Base-by-base conservation (phyloP, 148 eudicot genomes). In the Camellia sinensis region DNA sequence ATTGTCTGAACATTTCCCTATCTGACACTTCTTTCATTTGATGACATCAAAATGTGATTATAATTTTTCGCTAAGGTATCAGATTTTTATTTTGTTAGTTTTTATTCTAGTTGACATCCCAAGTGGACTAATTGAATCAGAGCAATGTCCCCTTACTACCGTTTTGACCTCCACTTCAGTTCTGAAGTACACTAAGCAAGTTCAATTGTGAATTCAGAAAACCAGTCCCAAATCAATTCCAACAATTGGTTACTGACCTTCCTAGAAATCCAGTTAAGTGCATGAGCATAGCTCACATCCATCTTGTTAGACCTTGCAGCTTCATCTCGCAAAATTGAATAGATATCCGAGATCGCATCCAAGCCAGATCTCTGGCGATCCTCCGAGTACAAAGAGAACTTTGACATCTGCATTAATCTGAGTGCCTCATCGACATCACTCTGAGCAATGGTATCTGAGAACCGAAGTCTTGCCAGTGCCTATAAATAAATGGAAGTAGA, bases 391-490 rank as follows among this genome's bases (percentile, higher is more conserved):
- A 96, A 83, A n/a, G 99, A 96, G 87, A 96, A 96, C 81, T 96
- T 96, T 41, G 99, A 96, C 99, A 96, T 96, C 72, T 97, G 99
- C 97, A 94, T 91, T 82, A 94, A 81, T 56, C 98, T 85, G 61
- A 94, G 95, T 45, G 99, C 94, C 83, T 97, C 99, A 60, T 97
- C 99, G 70, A 94, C 95, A 82, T 97, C 99, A 85, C 99, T 97
- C 85, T 97, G 99, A 62, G 90, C 97, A 74, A 97, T 97, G 37
- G 86, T 86, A 12, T 85, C 88, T 2, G 98, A 86, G 83, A 97
- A 97, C 7, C 99, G 91, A 60, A 97, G 99, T 85, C 99, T 92
- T 74, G 99, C 99, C 17, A 97, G 89, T 84, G 99, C 99, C 99
- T 97, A 88, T 43, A 71, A 78, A 45, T 21, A 74, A 77, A 18